phyloP scores from a whole-genome alignment of 1,284 basidiomycete species.

The Ceratobasidium sp. region DNA sequence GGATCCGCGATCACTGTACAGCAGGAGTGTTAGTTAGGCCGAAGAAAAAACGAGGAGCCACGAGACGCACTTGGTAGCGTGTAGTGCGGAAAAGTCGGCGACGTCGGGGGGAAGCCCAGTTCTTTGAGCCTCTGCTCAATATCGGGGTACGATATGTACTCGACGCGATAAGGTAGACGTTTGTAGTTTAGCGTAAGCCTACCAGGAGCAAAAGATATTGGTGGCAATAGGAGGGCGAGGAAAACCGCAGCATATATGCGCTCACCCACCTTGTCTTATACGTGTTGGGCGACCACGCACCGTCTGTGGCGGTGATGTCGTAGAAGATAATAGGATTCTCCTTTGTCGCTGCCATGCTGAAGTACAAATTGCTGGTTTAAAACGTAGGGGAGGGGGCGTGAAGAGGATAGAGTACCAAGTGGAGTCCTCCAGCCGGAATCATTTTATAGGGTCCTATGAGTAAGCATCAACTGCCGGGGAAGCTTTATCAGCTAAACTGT shows the following conservation, averaged over 20 bases:
- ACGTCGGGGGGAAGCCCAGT: conserved; percentile 35
- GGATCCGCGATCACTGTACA: conserved; percentile 37
- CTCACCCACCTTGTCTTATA: conserved; percentile 26
- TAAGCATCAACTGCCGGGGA: too few relatives aligned
- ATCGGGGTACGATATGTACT: conserved; percentile 51
- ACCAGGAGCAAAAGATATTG: neutral
- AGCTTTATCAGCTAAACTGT: too few relatives aligned
- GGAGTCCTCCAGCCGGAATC: too few relatives aligned
- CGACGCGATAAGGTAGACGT: conserved; percentile 50
- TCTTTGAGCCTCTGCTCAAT: conserved; percentile 48
- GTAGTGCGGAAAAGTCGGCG: conserved; percentile 19
- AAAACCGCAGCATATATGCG: too few relatives aligned
- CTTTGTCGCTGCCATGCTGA: neutral
- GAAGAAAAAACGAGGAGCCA: too few relatives aligned
- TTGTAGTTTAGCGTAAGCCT: conserved; percentile 51
- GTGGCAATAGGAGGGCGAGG: neutral
- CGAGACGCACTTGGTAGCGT: conserved; percentile 23
- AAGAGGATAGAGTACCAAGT: too few relatives aligned
- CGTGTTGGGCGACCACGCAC: conserved; percentile 7
- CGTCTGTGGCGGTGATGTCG: neutral
- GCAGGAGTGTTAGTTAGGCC: neutral
- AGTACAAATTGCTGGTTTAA: neutral
- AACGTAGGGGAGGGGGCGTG: too few relatives aligned
- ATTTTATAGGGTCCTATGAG: too few relatives aligned
- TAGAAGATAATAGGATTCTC: conserved; percentile 22